Conservation (phyloP, 1,139 yeast genomes). For the Candida albicans region DNA sequence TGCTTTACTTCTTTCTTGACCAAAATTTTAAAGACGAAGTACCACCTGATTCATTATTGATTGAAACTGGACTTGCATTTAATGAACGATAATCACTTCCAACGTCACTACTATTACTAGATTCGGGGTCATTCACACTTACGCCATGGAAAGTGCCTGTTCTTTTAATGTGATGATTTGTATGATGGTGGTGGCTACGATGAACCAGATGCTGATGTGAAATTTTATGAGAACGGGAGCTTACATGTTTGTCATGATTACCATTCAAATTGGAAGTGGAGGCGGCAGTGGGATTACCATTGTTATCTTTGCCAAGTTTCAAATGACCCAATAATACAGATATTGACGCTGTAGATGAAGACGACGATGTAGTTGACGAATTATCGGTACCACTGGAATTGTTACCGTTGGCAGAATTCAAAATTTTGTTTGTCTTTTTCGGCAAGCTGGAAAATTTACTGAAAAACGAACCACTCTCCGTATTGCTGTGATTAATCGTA, state of each 20-base stretch:
- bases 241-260: not conserved
- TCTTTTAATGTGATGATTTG: not conserved
- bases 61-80: conserved; percentile 9
- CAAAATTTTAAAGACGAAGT: conserved; percentile 14
- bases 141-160: not conserved
- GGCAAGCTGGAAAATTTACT: conserved; percentile 1
- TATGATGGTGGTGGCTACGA: not conserved
- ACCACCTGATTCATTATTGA: conserved; percentile 2
- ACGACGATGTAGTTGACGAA: conserved; percentile 9
- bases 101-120: not conserved
- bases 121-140: not conserved
- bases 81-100: not conserved
- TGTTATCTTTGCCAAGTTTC: conserved; percentile 13
- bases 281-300: not conserved
- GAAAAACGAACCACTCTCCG: not conserved
- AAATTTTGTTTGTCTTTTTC: not conserved
- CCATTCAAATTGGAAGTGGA: not conserved
- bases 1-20: conserved; percentile 11
- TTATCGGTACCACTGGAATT: conserved; percentile 4
- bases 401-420: not conserved
- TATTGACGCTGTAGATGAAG: conserved; percentile 24
- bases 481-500: not conserved
- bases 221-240: not conserved
- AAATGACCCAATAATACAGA: conserved; percentile 32
- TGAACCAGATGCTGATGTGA: not conserved